A percentile compares a stretch with the other conserved stretches of the same genome.
Conservation (phyloP, 2,329 filamentous ascomycete species). For the Beauveria rudraprayagi region DNA sequence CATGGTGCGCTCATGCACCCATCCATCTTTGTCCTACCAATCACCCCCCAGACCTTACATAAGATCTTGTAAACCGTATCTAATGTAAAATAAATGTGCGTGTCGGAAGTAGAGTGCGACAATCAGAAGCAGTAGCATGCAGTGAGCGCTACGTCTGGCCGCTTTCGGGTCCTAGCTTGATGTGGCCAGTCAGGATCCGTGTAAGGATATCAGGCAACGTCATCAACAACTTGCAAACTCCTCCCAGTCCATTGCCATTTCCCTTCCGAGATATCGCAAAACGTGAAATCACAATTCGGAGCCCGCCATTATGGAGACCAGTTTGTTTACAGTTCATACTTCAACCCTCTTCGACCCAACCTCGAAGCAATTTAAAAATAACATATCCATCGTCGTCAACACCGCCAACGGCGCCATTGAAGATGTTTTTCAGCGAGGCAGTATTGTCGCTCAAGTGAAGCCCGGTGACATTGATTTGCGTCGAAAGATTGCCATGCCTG, state of each 20-base stretch:
- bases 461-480: slow-evolving; percentile 44
- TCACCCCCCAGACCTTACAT: neutral
- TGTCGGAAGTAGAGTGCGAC: neutral
- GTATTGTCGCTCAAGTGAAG: slow-evolving; percentile 18
- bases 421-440: slow-evolving; percentile 22
- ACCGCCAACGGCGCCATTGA: slow-evolving; percentile 32
- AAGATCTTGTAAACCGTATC: neutral
- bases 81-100: neutral
- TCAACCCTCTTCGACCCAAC: slow-evolving; percentile 39
- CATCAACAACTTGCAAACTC: neutral
- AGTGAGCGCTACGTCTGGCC: neutral
- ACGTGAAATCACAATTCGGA: neutral
- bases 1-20: neutral
- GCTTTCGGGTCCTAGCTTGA: neutral
- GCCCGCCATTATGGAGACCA: neutral
- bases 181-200: neutral
- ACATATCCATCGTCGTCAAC: slow-evolving; percentile 36
- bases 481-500: slow-evolving; percentile 41
- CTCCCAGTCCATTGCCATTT: too few species aligned
- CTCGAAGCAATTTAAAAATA: slow-evolving; percentile 29
- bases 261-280: neutral
- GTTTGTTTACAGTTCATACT: slow-evolving; percentile 32
- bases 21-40: neutral
- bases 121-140: neutral
- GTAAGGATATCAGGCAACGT: neutral